phyloP scores from a whole-genome alignment of 768 basidiomycete species.

The Multifurca ochricompacta region DNA sequence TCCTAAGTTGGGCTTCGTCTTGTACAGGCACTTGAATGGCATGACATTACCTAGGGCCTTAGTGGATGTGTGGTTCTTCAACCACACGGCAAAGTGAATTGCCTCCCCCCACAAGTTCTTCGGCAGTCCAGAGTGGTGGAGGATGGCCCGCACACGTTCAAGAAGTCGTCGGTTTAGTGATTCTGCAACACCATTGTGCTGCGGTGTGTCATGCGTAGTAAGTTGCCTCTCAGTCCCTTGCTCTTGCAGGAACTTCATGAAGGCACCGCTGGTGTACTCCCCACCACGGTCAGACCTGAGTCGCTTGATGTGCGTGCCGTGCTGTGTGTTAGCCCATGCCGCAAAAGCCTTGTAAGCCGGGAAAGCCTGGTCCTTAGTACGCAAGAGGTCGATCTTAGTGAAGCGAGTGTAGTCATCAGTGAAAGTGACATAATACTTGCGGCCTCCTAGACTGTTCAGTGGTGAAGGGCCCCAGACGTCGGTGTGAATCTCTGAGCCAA shows the following conservation, averaged over 20 bases:
- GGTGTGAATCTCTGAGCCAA: slow-evolving; percentile 34
- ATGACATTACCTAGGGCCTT: not conserved
- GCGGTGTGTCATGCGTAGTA: too few relatives aligned
- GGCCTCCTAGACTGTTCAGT: slow-evolving; percentile 22
- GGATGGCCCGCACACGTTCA: too few relatives aligned
- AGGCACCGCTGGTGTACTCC: not conserved
- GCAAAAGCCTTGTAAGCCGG: too few relatives aligned
- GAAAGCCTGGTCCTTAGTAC: too few relatives aligned
- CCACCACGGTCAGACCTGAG: slow-evolving; percentile 1
- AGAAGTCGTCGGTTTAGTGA: not conserved
- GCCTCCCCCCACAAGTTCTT: too few relatives aligned
- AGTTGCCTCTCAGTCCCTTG: slow-evolving; percentile 1
- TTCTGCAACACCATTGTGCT: slow-evolving; percentile 1
- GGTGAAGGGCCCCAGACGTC: slow-evolving; percentile 42
- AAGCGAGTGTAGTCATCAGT: slow-evolving; percentile 26
- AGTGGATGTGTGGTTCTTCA: slow-evolving; percentile 2
- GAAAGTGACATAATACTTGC: slow-evolving; percentile 24
- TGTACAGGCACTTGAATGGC: not conserved
- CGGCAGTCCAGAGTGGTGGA: too few relatives aligned
- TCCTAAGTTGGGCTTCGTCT: not conserved
- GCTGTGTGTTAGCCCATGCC: too few relatives aligned
- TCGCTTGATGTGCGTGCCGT: too few relatives aligned
- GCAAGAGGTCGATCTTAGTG: too few relatives aligned
- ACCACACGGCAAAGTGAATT: not conserved
- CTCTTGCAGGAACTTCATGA: not conserved